phyloP scores from a whole-genome alignment of 257 asterid genomes.

The Solanum sitiens region DNA sequence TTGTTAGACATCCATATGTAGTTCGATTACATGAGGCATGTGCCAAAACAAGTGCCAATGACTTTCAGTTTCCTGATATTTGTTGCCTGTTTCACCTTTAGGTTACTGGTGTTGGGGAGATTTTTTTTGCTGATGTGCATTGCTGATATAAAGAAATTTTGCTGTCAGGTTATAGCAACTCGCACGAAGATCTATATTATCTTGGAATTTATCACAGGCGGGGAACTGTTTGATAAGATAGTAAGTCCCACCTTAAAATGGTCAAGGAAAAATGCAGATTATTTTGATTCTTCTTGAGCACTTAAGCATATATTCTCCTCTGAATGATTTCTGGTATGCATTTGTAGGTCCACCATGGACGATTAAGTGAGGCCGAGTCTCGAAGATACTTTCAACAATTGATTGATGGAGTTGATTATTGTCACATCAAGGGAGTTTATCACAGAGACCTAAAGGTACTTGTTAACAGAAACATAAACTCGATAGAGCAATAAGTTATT shows the following conservation, averaged over 20 bases:
- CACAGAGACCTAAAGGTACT: conserved; percentile 92
- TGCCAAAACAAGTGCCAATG: conserved; percentile 9
- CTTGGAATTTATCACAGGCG: conserved; percentile 96
- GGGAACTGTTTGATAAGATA: conserved; percentile 94
- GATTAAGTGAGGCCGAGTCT: conserved; percentile 95
- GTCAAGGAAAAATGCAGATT: neutral
- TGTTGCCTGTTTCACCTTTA: neutral
- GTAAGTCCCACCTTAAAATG: conserved; percentile 33
- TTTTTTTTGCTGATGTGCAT: neutral
- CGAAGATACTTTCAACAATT: conserved; percentile 95
- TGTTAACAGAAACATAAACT: neutral
- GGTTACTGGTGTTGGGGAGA: neutral
- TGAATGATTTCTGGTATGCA: neutral
- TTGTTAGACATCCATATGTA: conserved; percentile 81
- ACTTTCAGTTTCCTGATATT: neutral
- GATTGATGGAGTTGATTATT: conserved; percentile 91
- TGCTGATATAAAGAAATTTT: conserved; percentile 1
- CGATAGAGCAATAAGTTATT: neutral
- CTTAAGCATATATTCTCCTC: neutral
- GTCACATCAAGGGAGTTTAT: conserved; percentile 92
- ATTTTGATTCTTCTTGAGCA: neutral
- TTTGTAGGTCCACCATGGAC: conserved; percentile 80
- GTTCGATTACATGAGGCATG: conserved; percentile 92
- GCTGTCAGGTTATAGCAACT: conserved; percentile 84
- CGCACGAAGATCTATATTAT: conserved; percentile 94